These are phyloP conservation scores for Hymenotorrendiella dingleyae DNA, from an alignment of 2,329 filamentous ascomycete genomes.

Conservation along the genomic window DNA sequence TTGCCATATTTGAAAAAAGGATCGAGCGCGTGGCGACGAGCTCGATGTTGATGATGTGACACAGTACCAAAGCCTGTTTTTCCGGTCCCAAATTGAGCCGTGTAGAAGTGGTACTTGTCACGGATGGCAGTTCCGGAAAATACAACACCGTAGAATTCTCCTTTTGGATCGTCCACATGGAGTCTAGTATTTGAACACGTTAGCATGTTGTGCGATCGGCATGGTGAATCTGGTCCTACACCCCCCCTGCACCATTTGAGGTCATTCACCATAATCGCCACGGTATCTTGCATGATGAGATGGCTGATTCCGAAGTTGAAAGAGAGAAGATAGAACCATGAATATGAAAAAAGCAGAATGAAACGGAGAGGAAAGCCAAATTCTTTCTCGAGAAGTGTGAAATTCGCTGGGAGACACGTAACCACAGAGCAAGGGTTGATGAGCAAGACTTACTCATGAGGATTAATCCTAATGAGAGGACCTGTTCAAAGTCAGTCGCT, in stretches of 20 bases:
- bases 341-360: too few species aligned
- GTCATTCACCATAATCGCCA: too few species aligned
- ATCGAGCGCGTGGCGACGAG: constrained; percentile 18
- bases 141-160: constrained; percentile 6
- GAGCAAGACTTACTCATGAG: constrained; percentile 5
- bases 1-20: constrained; percentile 21
- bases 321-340: too few species aligned
- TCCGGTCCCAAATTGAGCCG: constrained; percentile 6
- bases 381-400: too few species aligned
- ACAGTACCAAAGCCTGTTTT: constrained; percentile 17
- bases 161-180: constrained; percentile 5
- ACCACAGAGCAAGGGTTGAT: too few species aligned
- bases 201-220: too few species aligned
- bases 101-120: constrained; percentile 6
- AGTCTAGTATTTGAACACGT: background rate
- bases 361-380: too few species aligned
- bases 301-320: too few species aligned
- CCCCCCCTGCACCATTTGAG: too few species aligned
- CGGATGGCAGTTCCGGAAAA: constrained; percentile 3
- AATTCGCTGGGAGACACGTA: too few species aligned
- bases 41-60: constrained; percentile 20
- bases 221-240: too few species aligned
- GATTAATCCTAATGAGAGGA: constrained; percentile 8
- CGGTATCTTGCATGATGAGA: too few species aligned
- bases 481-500: background rate